These are phyloP conservation scores for Tylopilus subfusipes DNA, from an alignment of 768 basidiomycete species.

Conservation along the genomic window DNA sequence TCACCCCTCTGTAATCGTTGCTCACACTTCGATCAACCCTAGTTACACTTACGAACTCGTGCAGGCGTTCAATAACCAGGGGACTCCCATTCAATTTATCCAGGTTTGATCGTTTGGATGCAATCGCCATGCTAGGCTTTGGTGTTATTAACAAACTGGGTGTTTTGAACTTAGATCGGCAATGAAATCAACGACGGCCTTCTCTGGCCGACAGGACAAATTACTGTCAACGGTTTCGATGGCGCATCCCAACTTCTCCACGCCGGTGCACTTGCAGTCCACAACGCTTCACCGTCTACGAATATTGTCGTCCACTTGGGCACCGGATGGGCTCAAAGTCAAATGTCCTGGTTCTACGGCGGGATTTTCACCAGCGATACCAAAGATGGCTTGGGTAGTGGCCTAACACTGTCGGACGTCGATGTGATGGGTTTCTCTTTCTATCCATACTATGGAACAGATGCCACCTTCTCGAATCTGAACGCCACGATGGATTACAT, in stretches of 20 bases:
- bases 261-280: slow-evolving; percentile 25
- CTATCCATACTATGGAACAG: slow-evolving; percentile 11
- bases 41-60: slow-evolving; percentile 11
- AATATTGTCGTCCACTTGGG: slow-evolving; percentile 8
- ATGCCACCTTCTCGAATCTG: slow-evolving; percentile 9
- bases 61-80: slow-evolving; percentile 5
- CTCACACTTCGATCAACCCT: not conserved
- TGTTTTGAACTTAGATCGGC: slow-evolving; percentile 7
- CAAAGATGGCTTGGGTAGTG: not conserved
- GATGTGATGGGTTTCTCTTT: slow-evolving; percentile 7
- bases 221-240: slow-evolving; percentile 6
- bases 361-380: slow-evolving; percentile 2
- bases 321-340: slow-evolving; percentile 5
- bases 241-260: slow-evolving; percentile 32
- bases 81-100: slow-evolving; percentile 8
- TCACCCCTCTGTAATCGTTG: not conserved
- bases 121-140: too few species aligned
- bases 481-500: not conserved
- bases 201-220: slow-evolving; percentile 5
- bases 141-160: not conserved
- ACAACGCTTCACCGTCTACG: not conserved
- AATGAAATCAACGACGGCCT: slow-evolving; percentile 12
- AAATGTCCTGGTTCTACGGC: slow-evolving; percentile 4
- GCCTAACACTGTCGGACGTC: slow-evolving; percentile 5
- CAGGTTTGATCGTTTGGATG: slow-evolving; percentile 3